Evolutionary conservation across 305 asterid genomes (phyloP).

Genomic region (Plantago lanceolata): DNA sequence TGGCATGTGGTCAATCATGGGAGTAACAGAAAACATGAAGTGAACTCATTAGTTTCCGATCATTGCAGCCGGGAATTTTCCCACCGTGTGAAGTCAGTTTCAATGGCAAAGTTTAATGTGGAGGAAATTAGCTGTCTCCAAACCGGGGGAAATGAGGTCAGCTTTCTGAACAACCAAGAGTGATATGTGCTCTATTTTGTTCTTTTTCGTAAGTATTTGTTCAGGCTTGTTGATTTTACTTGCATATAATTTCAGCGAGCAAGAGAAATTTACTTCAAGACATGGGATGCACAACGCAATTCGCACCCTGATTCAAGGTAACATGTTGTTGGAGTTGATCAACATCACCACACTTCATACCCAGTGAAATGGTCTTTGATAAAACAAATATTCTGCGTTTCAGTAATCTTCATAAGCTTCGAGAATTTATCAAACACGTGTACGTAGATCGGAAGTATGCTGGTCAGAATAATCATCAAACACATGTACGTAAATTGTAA

Average conservation of each 20-base stretch:
- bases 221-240: slow-evolving; percentile 1
- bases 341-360: background rate
- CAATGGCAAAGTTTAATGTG: slow-evolving; percentile 75
- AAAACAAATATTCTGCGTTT: slow-evolving; percentile 18
- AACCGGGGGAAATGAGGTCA: slow-evolving; percentile 90
- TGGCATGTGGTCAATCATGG: background rate
- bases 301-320: slow-evolving; percentile 66
- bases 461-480: slow-evolving; percentile 42
- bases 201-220: background rate
- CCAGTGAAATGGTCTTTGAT: slow-evolving; percentile 13
- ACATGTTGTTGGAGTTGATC: slow-evolving; percentile 7
- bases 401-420: slow-evolving; percentile 67
- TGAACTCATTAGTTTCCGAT: slow-evolving; percentile 13
- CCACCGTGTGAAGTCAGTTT: slow-evolving; percentile 90
- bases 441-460: slow-evolving; percentile 64
- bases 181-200: background rate
- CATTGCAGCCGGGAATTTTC: slow-evolving; percentile 77
- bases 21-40: background rate
- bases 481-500: slow-evolving; percentile 40
- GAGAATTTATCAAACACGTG: slow-evolving; percentile 64
- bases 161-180: background rate
- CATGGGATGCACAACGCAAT: slow-evolving; percentile 67
- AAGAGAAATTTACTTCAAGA: slow-evolving; percentile 61
- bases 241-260: slow-evolving; percentile 51
- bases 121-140: slow-evolving; percentile 74